Evolutionary conservation across 805 yeast genomes (phyloP).

Genomic region (Wickerhamiella musiphila): DNA sequence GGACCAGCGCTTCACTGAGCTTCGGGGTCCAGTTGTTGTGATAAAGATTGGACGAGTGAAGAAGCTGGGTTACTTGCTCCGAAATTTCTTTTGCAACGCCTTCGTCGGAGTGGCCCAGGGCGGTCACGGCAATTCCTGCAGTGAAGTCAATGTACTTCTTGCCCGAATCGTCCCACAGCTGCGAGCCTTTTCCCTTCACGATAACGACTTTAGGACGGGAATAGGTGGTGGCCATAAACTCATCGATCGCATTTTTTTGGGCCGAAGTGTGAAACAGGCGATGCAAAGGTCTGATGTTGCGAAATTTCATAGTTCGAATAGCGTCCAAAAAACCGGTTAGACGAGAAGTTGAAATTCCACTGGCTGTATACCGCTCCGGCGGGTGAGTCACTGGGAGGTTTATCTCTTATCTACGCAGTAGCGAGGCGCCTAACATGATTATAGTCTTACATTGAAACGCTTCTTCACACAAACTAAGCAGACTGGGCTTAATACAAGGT

Average conservation of each 20-base stretch:
- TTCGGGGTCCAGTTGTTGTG: conserved; percentile 73
- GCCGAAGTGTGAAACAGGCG: too few relatives aligned
- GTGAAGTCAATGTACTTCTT: conserved; percentile 70
- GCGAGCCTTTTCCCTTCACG: conserved; percentile 67
- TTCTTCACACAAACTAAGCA: too few relatives aligned
- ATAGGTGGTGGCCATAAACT: conserved; percentile 22
- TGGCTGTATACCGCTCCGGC: too few relatives aligned
- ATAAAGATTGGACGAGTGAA: conserved; percentile 76
- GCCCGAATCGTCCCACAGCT: conserved; percentile 64
- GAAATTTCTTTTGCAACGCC: conserved; percentile 51
- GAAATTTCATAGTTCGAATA: too few relatives aligned
- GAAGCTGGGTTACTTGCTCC: conserved; percentile 54
- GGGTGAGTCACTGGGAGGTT: too few relatives aligned
- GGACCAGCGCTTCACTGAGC: conserved; percentile 52
- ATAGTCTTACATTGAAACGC: too few relatives aligned
- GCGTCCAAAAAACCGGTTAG: too few relatives aligned
- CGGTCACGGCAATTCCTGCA: conserved; percentile 96
- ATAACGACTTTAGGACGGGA: conserved; percentile 39
- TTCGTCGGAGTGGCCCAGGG: conserved; percentile 72
- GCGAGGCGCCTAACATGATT: too few relatives aligned
- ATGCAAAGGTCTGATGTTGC: too few relatives aligned
- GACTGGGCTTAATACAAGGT: too few relatives aligned
- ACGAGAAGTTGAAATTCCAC: too few relatives aligned
- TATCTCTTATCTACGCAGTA: too few relatives aligned
- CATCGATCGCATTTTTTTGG: conserved; percentile 4